Conservation (phyloP, 108 stramenopile species). For the Mediolabrus comicus region DNA sequence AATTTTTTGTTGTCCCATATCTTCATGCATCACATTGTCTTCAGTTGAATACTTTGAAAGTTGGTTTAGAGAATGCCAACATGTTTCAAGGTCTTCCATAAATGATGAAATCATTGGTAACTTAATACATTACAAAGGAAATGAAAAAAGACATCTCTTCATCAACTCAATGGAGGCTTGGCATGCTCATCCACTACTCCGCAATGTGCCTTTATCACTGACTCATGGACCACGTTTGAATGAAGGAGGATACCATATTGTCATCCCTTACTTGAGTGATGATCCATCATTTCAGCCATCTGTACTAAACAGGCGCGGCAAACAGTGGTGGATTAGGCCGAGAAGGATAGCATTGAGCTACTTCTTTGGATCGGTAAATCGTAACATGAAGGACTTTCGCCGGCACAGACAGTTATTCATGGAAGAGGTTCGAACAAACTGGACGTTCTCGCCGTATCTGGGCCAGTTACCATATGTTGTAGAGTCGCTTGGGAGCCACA, state of each 20-base stretch:
- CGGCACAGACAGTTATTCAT: slow-evolving; percentile 4
- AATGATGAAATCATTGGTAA: background rate
- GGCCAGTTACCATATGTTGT: slow-evolving; percentile 39
- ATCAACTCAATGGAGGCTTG: slow-evolving; percentile 6
- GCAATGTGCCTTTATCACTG: slow-evolving; percentile 12
- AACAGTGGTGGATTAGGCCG: slow-evolving; percentile 23
- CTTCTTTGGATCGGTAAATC: slow-evolving; percentile 5
- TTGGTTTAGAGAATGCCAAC: slow-evolving; percentile 5
- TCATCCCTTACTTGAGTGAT: slow-evolving; percentile 38
- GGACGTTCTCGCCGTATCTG: slow-evolving; percentile 8
- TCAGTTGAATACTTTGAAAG: background rate
- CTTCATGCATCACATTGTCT: slow-evolving; percentile 37
- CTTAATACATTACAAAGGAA: slow-evolving; percentile 5
- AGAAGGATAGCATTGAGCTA: background rate
- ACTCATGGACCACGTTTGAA: slow-evolving; percentile 4
- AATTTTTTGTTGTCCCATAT: slow-evolving; percentile 44
- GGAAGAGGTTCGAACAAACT: slow-evolving; percentile 10
- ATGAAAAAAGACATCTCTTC: slow-evolving; percentile 29
- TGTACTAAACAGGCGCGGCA: background rate
- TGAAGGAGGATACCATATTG: slow-evolving; percentile 7
- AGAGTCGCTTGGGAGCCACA: background rate
- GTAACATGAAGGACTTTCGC: background rate
- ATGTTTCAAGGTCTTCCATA: background rate
- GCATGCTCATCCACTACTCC: background rate
- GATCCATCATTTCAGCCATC: slow-evolving; percentile 31